Evolutionary conservation across 305 asterid species (phyloP), one percentile per base, ranked within the genome.

Genomic region (Withania somnifera): DNA sequence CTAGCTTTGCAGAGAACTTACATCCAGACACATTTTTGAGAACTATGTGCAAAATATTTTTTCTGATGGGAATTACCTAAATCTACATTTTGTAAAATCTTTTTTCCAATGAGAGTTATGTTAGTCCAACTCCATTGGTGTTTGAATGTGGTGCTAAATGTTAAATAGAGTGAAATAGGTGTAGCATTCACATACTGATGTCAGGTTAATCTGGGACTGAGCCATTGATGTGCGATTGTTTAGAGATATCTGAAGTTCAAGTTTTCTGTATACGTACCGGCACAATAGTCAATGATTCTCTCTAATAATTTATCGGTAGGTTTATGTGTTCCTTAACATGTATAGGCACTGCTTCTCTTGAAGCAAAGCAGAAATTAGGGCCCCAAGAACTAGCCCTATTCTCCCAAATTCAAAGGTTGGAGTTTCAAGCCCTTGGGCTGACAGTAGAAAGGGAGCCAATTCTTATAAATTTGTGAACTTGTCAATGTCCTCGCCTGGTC

Each of bases 301-400:
- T 20, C 66, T 52, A 52, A 53, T 22, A 10, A 36, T 38, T 38
- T 15, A 40, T 80, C 17, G 47, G 32, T 24, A 60, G 56, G 30
- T 30, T 3, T 36, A 5, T 80, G 79, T 81, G 87, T 61, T 32
- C 91, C 94, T 95, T 91, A 88, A 91, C 90, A 9, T 67, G 60
- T 66, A 83, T 89, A 95, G 99, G 99, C 85, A 86, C 86, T 89
- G 95, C 98, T 82, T 89, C 99, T 85, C 86, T 89, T 52, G 99
- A 93, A 94, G 99, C 99, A 73, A 95, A 91, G 84, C 87, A 93
- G 85, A 84, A 90, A 66, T 95, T 87, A 90, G 85, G 86, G 91
- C 91, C 77, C 99, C 99, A 53, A 87, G 96, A 76, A 71, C 81
- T 80, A 83, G 87, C 79, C 88, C 92, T 69, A 81, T 85, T 56